A percentile compares a stretch with the other conserved stretches of the same genome.
Conservation (phyloP, 768 basidiomycete genomes). For the Boletales sp. region DNA sequence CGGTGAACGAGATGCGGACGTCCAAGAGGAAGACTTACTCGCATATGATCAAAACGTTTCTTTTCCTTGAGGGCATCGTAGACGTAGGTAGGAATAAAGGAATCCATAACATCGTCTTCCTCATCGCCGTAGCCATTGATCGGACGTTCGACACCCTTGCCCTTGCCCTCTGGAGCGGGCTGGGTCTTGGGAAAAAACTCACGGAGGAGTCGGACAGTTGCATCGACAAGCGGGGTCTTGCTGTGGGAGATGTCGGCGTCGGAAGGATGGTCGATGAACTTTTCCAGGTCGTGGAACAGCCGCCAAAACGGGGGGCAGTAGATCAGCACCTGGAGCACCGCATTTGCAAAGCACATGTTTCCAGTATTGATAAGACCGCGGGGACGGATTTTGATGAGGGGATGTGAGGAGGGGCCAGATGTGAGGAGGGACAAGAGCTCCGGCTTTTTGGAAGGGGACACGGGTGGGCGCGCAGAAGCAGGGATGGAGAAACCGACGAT, state of each 20-base stretch:
- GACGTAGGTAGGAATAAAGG: constrained; percentile 81
- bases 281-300: constrained; percentile 70
- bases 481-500: constrained; percentile 75
- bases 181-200: constrained; percentile 54
- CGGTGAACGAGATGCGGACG: background rate
- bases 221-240: constrained; percentile 58
- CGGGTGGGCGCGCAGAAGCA: constrained; percentile 35
- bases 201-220: constrained; percentile 68
- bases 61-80: constrained; percentile 94
- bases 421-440: constrained; percentile 57
- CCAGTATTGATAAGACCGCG: constrained; percentile 91
- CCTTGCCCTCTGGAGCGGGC: constrained; percentile 28
- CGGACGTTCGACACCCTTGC: constrained; percentile 39
- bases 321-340: constrained; percentile 85
- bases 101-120: constrained; percentile 52
- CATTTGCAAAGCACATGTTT: constrained; percentile 98
- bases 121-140: constrained; percentile 31
- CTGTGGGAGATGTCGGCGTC: constrained; percentile 24
- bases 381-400: constrained; percentile 45
- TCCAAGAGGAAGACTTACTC: constrained; percentile 46
- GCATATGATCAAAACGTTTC: constrained; percentile 91
- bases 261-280: constrained; percentile 38
- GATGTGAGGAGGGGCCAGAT: constrained; percentile 29
- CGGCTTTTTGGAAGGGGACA: constrained; percentile 38
- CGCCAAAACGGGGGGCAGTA: constrained; percentile 86